Percentiles rank a stretch among this genome's conserved stretches.
Evolutionary conservation across 2,329 filamentous ascomycete genomes (phyloP).

Genomic region (Calonectria ilicicola): DNA sequence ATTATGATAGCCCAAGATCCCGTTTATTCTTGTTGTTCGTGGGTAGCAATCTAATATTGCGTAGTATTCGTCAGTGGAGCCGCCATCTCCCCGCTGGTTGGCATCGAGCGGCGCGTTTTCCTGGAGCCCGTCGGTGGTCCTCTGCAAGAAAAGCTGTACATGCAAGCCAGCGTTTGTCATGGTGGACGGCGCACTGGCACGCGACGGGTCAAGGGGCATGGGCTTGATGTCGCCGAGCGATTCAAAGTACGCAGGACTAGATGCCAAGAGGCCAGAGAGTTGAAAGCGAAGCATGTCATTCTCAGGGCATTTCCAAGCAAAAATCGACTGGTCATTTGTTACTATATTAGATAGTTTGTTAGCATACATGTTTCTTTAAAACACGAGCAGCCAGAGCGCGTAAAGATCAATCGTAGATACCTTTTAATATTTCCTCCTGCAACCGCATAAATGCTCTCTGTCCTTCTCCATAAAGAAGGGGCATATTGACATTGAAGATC

Average conservation of each 20-base stretch:
- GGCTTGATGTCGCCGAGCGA: not conserved
- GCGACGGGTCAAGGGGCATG: not conserved
- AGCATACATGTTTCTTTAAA: not conserved
- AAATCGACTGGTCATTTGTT: not conserved
- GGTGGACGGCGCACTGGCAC: not conserved
- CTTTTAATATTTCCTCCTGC: conserved; percentile 15
- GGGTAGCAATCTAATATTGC: conserved; percentile 1
- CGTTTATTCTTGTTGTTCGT: not conserved
- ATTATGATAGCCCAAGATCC: not conserved
- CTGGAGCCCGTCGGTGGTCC: not conserved
- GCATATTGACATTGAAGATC: conserved; percentile 16
- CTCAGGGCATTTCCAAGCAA: not conserved
- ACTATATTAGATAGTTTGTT: not conserved
- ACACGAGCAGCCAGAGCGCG: not conserved
- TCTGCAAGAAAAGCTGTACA: not conserved
- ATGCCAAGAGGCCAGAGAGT: not conserved
- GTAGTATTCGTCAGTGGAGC: not conserved
- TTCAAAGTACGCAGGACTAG: not conserved
- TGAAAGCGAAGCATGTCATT: not conserved
- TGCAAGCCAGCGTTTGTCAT: not conserved
- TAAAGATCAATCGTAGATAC: not conserved
- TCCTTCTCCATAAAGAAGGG: conserved; percentile 8
- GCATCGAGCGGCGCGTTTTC: not conserved
- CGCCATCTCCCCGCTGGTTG: not conserved
- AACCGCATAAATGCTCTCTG: conserved; percentile 11